A percentile compares a stretch with the other conserved stretches of the same genome.
Conservation (phyloP, 139 green algal species). For the Pedinophyceae sp. region DNA sequence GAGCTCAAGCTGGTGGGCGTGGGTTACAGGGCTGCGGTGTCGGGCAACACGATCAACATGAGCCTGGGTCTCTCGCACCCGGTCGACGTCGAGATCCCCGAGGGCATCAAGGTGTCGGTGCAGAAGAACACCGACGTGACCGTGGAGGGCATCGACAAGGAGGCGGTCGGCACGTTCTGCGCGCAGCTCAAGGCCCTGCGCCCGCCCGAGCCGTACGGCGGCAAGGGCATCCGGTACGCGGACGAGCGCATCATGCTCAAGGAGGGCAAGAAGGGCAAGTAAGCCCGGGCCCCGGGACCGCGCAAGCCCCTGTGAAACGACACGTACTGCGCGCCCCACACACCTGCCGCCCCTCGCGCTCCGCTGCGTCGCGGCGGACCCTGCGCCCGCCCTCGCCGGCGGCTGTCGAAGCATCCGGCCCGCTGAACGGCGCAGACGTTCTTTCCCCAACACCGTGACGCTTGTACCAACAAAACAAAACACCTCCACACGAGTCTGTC, state of each 20-base stretch:
- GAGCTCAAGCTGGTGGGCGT: constrained; percentile 60
- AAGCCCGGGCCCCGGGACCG: too few species aligned
- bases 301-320: too few species aligned
- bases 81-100: constrained; percentile 65
- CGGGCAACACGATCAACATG: constrained; percentile 58
- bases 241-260: constrained; percentile 85
- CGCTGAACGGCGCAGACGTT: too few species aligned
- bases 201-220: constrained; percentile 22
- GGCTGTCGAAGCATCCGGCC: too few species aligned
- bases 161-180: constrained; percentile 4
- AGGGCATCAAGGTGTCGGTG: constrained; percentile 65
- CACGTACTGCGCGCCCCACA: too few species aligned
- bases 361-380: too few species aligned
- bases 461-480: too few species aligned
- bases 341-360: too few species aligned
- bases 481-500: too few species aligned
- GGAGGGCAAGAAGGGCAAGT: constrained; percentile 88
- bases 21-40: constrained; percentile 73
- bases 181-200: background rate
- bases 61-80: constrained; percentile 85
- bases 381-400: too few species aligned
- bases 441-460: too few species aligned
- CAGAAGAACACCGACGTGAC: constrained; percentile 70
- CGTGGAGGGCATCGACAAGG: constrained; percentile 71
- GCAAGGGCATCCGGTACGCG: constrained; percentile 78